Conservation (phyloP, 495 filamentous ascomycete genomes). For the Aspergillus ellipticus region DNA sequence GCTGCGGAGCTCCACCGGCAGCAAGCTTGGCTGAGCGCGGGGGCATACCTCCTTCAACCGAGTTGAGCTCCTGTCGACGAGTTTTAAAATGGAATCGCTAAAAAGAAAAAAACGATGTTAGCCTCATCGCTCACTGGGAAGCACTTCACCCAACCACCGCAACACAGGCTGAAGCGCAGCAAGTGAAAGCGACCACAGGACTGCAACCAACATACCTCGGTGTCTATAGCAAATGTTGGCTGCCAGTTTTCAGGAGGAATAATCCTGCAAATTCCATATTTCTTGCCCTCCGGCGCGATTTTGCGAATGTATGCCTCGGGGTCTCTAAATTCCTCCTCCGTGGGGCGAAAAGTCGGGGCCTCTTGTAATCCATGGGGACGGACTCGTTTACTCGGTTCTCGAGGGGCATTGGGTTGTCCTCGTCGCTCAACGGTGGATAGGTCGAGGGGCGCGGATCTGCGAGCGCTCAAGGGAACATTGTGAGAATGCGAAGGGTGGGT, state of each 20-base stretch:
- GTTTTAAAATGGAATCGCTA: slow-evolving; percentile 97
- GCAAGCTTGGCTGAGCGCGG: slow-evolving; percentile 30
- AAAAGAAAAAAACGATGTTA: slow-evolving; percentile 9
- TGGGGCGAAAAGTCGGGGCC: slow-evolving; percentile 87
- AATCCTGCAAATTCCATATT: slow-evolving; percentile 92
- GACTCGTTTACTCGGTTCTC: slow-evolving; percentile 70
- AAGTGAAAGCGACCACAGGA: slow-evolving; percentile 6
- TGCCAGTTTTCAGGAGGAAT: slow-evolving; percentile 93
- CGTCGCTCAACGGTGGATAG: slow-evolving; percentile 87
- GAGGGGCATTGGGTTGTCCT: slow-evolving; percentile 68
- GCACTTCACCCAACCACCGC: neutral
- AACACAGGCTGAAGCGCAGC: neutral
- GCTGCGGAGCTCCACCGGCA: slow-evolving; percentile 34
- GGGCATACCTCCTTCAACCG: slow-evolving; percentile 92
- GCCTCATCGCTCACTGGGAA: neutral
- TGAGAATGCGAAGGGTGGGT: slow-evolving; percentile 48
- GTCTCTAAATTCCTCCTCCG: slow-evolving; percentile 90
- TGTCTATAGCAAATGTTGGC: slow-evolving; percentile 92
- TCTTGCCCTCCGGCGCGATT: slow-evolving; percentile 75
- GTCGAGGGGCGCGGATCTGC: slow-evolving; percentile 71
- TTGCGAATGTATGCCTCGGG: slow-evolving; percentile 89
- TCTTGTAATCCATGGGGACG: slow-evolving; percentile 82
- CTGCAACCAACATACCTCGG: slow-evolving; percentile 64
- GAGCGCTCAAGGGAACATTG: slow-evolving; percentile 65
- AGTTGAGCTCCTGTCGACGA: slow-evolving; percentile 94